These are phyloP conservation scores for Mediolabrus comicus DNA, from an alignment of 108 stramenopile genomes.

Conservation along the genomic window DNA sequence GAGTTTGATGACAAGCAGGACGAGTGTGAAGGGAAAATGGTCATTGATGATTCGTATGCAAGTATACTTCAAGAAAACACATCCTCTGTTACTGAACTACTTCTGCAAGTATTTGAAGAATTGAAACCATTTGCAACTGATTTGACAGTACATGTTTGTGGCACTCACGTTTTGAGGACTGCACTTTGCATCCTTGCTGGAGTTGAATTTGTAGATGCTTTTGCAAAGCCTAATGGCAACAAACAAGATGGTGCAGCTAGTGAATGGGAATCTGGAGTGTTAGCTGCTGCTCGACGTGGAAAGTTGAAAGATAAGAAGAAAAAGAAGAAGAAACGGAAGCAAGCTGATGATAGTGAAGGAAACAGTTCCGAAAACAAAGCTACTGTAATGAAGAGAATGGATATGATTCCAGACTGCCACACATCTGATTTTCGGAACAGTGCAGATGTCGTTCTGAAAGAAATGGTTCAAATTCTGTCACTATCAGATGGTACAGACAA, in stretches of 20 bases:
- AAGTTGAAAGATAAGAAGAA: conserved; percentile 68
- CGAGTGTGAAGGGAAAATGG: conserved; percentile 45
- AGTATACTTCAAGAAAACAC: conserved; percentile 11
- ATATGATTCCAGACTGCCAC: conserved; percentile 31
- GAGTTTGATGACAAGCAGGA: conserved; percentile 33
- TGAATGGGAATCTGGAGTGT: conserved; percentile 40
- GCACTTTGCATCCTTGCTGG: conserved; percentile 74
- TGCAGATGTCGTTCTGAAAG: conserved; percentile 31
- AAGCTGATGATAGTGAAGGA: conserved; percentile 6
- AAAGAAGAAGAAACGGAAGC: conserved; percentile 52
- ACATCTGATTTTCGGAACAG: conserved; percentile 35
- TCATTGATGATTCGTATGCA: conserved; percentile 53
- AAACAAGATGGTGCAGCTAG: conserved; percentile 9
- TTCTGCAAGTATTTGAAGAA: conserved; percentile 59
- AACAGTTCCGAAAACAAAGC: conserved; percentile 36
- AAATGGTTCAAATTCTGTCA: conserved; percentile 34
- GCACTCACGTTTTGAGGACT: conserved; percentile 79
- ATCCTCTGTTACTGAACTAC: conserved; percentile 38
- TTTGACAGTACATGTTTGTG: conserved; percentile 81
- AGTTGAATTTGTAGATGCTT: conserved; percentile 56
- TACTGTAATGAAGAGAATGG: conserved; percentile 20
- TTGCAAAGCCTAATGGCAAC: conserved; percentile 4
- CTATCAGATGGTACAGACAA: conserved; percentile 1
- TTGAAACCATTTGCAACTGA: conserved; percentile 55
- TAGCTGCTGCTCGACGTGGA: conserved; percentile 55